phyloP scores from a whole-genome alignment of 441 rosid genomes.

The Melastoma candidum region DNA sequence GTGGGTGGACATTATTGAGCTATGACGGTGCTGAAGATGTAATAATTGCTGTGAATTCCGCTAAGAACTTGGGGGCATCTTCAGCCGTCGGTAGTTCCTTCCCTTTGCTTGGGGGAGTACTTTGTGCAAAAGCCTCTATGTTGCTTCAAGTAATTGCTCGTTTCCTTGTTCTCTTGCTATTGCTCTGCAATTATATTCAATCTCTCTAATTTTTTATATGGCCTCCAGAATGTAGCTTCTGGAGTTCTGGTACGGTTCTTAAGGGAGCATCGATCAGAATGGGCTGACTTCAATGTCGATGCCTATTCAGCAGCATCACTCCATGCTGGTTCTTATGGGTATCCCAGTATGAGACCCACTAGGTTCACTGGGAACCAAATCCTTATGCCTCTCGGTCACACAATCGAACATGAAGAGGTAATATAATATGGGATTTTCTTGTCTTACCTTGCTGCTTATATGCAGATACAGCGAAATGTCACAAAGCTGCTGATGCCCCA shows the following conservation, averaged over 20 bases:
- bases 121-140: constrained; percentile 99
- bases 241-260: constrained; percentile 87
- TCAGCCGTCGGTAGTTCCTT: constrained; percentile 46
- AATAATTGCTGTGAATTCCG: constrained; percentile 62
- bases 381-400: constrained; percentile 93
- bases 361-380: constrained; percentile 92
- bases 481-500: neutral
- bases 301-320: constrained; percentile 89
- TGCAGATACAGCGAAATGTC: too few species aligned
- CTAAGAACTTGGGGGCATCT: constrained; percentile 43
- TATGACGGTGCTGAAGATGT: constrained; percentile 93
- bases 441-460: neutral
- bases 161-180: neutral
- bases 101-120: constrained; percentile 75
- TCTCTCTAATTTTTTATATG: neutral
- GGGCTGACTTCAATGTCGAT: constrained; percentile 98
- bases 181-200: neutral
- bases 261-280: constrained; percentile 94
- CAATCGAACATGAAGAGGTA: constrained; percentile 97
- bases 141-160: constrained; percentile 58
- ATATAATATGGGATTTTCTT: neutral
- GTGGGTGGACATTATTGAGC: constrained; percentile 81
- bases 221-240: constrained; percentile 79
- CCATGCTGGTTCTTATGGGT: constrained; percentile 72
- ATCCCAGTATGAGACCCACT: constrained; percentile 86